Evolutionary conservation across 2,329 filamentous ascomycete genomes (phyloP), one percentile per base, ranked within the genome.

Genomic region (Colletotrichum costaricense): DNA sequence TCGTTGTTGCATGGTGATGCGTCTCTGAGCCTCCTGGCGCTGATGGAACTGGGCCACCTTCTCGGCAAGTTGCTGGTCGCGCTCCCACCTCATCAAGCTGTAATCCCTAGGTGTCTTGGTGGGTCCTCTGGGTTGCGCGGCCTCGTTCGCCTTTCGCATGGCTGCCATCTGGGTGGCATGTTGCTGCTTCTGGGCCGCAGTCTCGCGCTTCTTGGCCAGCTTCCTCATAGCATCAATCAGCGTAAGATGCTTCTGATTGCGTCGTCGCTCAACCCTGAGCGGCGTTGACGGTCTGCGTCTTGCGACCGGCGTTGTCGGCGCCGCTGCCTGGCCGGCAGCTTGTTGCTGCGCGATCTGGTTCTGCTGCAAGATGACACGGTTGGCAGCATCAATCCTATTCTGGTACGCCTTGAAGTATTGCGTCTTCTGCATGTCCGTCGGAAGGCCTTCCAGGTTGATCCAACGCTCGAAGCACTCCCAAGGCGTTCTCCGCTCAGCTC

Each of bases 391-490:
- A 33, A 93, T 91, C 33, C 91, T 84, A 11, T 83, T 84, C 75
- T 90, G 91, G 79, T 92, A 93, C 1, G 89, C 84, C 79, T 95
- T 94, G 87, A 98, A 99, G 81, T 98, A 99, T 57, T 95, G 93
- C 0, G 95, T 98, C 84, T 98, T 98, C 22, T 93, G 92, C 93
- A 98, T 97, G 76, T 99, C 97, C 12, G 93, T 91, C 5, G 97
- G 96, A 49, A 98, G 86, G 1, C 95, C 95, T 83, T 98, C 97
- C 14, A 98, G 86, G 77, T 94, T 92, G 67, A 98, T 93, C 96
- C 96, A 99, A 56, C 97, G 91, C 83, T 99, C 97, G 78, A 99
- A 99, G 80, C 97, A 99, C 84, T 99, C 97, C 97, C 97, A 99
- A 0, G 96, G 95, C 3, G 96, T 98, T 60, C 97, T 91, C 74